These are phyloP conservation scores for Tolypocladium nubicola DNA, from an alignment of 2,329 filamentous ascomycete species.

Conservation along the genomic window DNA sequence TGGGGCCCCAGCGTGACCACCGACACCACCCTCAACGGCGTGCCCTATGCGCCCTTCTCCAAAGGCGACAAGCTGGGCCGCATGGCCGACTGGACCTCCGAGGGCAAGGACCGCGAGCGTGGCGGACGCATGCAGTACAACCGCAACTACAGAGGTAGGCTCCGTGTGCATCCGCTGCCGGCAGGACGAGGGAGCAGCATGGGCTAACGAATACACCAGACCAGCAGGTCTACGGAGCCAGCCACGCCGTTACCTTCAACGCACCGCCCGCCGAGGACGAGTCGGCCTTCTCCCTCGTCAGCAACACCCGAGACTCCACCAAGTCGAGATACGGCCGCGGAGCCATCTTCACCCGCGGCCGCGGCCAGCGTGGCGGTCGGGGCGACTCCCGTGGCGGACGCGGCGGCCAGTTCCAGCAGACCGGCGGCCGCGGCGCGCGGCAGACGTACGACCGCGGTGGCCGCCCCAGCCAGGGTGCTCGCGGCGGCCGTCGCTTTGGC, in stretches of 20 bases:
- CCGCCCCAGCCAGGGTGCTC: slow-evolving; percentile 53
- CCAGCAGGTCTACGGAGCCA: slow-evolving; percentile 93
- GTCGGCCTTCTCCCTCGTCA: slow-evolving; percentile 94
- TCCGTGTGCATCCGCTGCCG: background rate
- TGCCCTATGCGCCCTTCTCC: slow-evolving; percentile 95
- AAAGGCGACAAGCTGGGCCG: slow-evolving; percentile 98
- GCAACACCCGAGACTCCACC: slow-evolving; percentile 78
- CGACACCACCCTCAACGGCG: slow-evolving; percentile 85
- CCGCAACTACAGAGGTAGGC: slow-evolving; percentile 80
- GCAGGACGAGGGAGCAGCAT: background rate
- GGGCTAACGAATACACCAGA: slow-evolving; percentile 38
- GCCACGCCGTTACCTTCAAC: slow-evolving; percentile 76
- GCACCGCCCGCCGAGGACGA: slow-evolving; percentile 91
- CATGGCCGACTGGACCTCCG: slow-evolving; percentile 96
- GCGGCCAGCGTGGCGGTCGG: slow-evolving; percentile 65
- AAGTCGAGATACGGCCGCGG: slow-evolving; percentile 86
- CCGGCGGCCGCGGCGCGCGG: slow-evolving; percentile 57
- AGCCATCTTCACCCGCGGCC: slow-evolving; percentile 79
- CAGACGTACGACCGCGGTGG: slow-evolving; percentile 64
- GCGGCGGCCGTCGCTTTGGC: slow-evolving; percentile 80
- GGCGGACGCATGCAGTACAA: slow-evolving; percentile 83
- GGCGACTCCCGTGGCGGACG: slow-evolving; percentile 50
- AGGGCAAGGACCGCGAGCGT: slow-evolving; percentile 74
- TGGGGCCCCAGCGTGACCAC: slow-evolving; percentile 80
- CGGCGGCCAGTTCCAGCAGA: slow-evolving; percentile 57